phyloP scores from a whole-genome alignment of 176 grass and related monocot genomes.

The Alloteropsis semialata region DNA sequence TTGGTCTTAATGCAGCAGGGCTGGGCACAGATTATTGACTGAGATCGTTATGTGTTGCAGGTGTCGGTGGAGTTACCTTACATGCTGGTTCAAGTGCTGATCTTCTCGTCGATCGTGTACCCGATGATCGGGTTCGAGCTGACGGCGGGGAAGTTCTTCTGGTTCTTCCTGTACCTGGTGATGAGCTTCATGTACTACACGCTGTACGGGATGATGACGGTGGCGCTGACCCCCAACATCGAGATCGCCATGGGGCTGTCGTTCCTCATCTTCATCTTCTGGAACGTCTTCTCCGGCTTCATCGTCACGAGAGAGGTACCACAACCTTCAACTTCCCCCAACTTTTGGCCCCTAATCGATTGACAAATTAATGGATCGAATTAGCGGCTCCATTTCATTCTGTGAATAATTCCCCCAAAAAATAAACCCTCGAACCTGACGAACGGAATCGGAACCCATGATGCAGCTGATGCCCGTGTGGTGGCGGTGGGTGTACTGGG shows the following conservation, averaged over 20 bases:
- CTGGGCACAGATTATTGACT: background rate
- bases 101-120: conserved; percentile 53
- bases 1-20: background rate
- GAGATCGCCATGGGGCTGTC: conserved; percentile 70
- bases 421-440: background rate
- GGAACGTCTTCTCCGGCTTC: conserved; percentile 78
- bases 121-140: conserved; percentile 72
- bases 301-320: conserved; percentile 62
- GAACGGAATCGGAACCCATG: background rate
- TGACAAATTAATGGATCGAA: background rate
- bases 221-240: conserved; percentile 64
- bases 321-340: background rate
- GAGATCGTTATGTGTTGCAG: conserved; percentile 18
- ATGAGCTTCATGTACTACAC: conserved; percentile 73
- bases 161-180: conserved; percentile 65
- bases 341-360: no score
- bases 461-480: conserved; percentile 62
- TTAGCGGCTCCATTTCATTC: background rate
- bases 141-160: conserved; percentile 46
- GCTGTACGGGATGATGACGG: conserved; percentile 77
- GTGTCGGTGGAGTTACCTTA: conserved; percentile 55
- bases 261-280: conserved; percentile 71
- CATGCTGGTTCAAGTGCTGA: conserved; percentile 58
- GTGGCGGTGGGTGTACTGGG: conserved; percentile 73
- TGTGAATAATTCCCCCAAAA: background rate